Evolutionary conservation across 116 monocot species (phyloP), one percentile per base, ranked within the genome.

Genomic region (Trichopus zeylanicus): DNA sequence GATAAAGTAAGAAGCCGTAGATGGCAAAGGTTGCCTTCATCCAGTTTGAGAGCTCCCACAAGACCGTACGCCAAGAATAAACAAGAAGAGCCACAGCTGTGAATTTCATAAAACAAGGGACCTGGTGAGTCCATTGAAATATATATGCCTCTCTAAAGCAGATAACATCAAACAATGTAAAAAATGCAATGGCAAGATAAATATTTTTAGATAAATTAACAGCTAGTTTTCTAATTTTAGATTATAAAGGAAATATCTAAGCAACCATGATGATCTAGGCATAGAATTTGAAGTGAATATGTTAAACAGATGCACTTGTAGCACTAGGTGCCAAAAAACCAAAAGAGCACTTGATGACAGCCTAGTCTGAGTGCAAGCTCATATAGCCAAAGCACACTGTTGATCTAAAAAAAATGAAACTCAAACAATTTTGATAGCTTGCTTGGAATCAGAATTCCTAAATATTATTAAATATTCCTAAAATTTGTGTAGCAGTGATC

Each of bases 41-140:
- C 91, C 91, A 91, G 39, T 91, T 91, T 30, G 70, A 55, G 35
- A 91, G 91, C 39, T 85, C 82, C 90, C 82, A 91, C 15, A 91
- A 53, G 18, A 86, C 75, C 18, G 77, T 59, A 28, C 85, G 62
- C 82, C 86, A 91, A 32, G 71, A 53, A 67, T 82, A 91, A 26
- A 77, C 71, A 48, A 81, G 67, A 52, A 90, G 74, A 47, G 63
- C 58, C 59, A 82, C 46, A 29, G 82, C 90, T 85, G 82, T 71
- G 69, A 32, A 66, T 42, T 42, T 42, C 42, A 18, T 16, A 42
- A 15, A 13, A 42, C 3, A 13, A 12, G 42, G 11, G n/a, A 42
- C 13, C n/a, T 3, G 13, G 12, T 42, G 16, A 16, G 13, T 42
- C n/a, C 6, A n/a, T n/a, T n/a, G n/a, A n/a, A n/a, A n/a, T n/a